A percentile compares a stretch with the other conserved stretches of the same genome.
These are phyloP conservation scores for Penicillium sp. DNA, from an alignment of 2,329 filamentous ascomycete species.

Conservation along the genomic window DNA sequence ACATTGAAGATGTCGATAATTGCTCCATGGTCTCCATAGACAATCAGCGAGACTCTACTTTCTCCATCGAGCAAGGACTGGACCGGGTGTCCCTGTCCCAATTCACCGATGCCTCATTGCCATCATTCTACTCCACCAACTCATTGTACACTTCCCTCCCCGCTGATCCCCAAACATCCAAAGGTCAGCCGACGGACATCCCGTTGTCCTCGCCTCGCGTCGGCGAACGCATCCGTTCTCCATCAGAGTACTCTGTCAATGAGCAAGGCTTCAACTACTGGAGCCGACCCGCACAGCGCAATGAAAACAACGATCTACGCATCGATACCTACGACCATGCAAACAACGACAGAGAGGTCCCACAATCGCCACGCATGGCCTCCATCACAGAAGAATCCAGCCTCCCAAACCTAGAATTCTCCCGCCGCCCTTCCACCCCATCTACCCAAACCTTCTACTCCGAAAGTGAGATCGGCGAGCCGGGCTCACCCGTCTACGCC, in stretches of 20 bases:
- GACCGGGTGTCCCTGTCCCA: conserved; percentile 25
- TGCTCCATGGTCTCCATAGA: conserved; percentile 20
- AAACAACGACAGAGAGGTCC: conserved; percentile 2
- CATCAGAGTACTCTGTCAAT: conserved; percentile 23
- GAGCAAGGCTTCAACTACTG: conserved; percentile 15
- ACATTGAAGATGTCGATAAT: conserved; percentile 36
- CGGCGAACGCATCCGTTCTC: conserved; percentile 20
- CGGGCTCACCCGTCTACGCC: conserved; percentile 31
- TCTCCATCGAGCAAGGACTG: conserved; percentile 20
- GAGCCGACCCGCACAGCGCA: conserved; percentile 4
- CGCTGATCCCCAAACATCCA: conserved; percentile 12
- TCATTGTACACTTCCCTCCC: conserved; percentile 20
- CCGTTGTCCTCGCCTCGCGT: conserved; percentile 21
- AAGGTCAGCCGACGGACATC: conserved; percentile 15
- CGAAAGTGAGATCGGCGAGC: conserved; percentile 34
- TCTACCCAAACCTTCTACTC: conserved; percentile 23
- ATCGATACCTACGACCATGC: not conserved
- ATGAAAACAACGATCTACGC: not conserved
- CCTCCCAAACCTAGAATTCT: conserved; percentile 4
- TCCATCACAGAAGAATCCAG: conserved; percentile 13
- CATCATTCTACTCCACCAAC: conserved; percentile 24
- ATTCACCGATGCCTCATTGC: conserved; percentile 26
- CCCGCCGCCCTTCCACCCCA: conserved; percentile 13
- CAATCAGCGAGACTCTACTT: conserved; percentile 26
- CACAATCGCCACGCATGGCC: conserved; percentile 18